Conservation (phyloP, 371 early-diverging fungal species). For the Catenaria anguillulae region DNA sequence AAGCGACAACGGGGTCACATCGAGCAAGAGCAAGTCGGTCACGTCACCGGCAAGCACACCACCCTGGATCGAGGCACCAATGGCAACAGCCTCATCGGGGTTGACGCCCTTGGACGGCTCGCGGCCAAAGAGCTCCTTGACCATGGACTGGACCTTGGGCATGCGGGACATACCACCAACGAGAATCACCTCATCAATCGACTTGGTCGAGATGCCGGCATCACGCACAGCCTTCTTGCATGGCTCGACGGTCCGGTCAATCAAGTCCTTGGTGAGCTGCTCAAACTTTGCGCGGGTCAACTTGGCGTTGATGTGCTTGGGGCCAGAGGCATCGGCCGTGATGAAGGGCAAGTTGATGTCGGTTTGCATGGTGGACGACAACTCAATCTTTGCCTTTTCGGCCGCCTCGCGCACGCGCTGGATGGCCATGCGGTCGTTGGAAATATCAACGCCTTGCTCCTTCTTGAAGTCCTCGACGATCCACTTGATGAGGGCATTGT, state of each 20-base stretch:
- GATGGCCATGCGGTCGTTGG: conserved; percentile 74
- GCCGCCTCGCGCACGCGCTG: conserved; percentile 92
- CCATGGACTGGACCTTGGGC: conserved; percentile 91
- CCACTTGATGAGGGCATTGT: conserved; percentile 67
- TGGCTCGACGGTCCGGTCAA: conserved; percentile 81
- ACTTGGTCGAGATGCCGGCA: conserved; percentile 62
- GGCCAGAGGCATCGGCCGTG: conserved; percentile 78
- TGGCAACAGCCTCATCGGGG: conserved; percentile 99
- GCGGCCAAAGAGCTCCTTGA: conserved; percentile 74
- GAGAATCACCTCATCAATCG: conserved; percentile 91
- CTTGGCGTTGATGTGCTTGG: conserved; percentile 90
- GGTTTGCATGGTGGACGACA: conserved; percentile 81
- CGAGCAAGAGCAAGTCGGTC: conserved; percentile 85
- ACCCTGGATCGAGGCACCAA: conserved; percentile 98
- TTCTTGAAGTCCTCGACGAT: conserved; percentile 79
- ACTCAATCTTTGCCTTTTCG: conserved; percentile 97
- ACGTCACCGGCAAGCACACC: conserved; percentile 94
- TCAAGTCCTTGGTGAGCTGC: conserved; percentile 55
- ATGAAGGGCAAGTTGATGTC: conserved; percentile 94
- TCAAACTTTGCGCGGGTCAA: conserved; percentile 88
- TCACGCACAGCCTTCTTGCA: conserved; percentile 95
- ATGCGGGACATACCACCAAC: conserved; percentile 99
- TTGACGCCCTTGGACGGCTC: conserved; percentile 90
- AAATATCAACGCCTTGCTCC: conserved; percentile 51
- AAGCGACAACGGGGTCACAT: conserved; percentile 96